Conservation (phyloP, 371 early-diverging fungal species). For the Rhizopus sp. region DNA sequence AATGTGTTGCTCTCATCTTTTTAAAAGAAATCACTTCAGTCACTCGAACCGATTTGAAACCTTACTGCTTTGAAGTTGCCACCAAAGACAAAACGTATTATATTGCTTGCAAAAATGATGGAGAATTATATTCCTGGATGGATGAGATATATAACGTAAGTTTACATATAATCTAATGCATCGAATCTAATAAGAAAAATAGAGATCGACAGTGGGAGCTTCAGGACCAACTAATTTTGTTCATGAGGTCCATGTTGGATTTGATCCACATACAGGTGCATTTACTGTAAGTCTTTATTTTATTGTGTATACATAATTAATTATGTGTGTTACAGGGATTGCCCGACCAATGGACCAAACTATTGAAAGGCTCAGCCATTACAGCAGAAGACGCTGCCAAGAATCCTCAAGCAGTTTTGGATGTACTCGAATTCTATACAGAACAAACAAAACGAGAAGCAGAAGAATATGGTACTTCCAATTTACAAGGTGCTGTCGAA, state of each 20-base stretch:
- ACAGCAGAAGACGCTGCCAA: slow-evolving; percentile 93
- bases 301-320: neutral
- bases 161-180: neutral
- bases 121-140: slow-evolving; percentile 98
- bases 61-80: slow-evolving; percentile 90
- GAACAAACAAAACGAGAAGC: slow-evolving; percentile 66
- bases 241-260: slow-evolving; percentile 96
- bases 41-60: slow-evolving; percentile 83
- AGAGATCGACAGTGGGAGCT: slow-evolving; percentile 68
- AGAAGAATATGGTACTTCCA: slow-evolving; percentile 49
- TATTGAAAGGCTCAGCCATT: slow-evolving; percentile 87
- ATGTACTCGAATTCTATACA: slow-evolving; percentile 95
- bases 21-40: slow-evolving; percentile 89
- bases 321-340: slow-evolving; percentile 65
- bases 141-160: slow-evolving; percentile 90
- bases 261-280: slow-evolving; percentile 90
- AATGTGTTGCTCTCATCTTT: slow-evolving; percentile 78
- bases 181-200: neutral
- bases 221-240: slow-evolving; percentile 94
- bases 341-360: slow-evolving; percentile 90
- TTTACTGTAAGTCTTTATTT: slow-evolving; percentile 73
- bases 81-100: slow-evolving; percentile 90
- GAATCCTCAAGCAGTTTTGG: slow-evolving; percentile 95
- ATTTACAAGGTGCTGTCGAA: slow-evolving; percentile 43
- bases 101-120: slow-evolving; percentile 91